phyloP scores from a whole-genome alignment of 768 basidiomycete species.

The Suillus subaureus region DNA sequence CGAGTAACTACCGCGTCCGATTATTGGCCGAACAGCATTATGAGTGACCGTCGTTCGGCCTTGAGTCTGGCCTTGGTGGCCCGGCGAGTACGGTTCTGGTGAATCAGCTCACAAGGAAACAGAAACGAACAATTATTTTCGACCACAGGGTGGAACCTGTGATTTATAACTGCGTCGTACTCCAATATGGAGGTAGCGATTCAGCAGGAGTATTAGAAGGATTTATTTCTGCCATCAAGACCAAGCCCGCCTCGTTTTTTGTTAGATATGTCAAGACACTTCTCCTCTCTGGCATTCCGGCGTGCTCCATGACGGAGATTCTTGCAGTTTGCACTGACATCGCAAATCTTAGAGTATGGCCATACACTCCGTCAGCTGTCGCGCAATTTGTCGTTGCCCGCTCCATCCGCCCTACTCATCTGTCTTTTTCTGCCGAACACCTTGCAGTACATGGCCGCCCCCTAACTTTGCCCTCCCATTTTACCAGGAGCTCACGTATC shows the following conservation, averaged over 20 bases:
- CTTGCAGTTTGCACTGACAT: neutral
- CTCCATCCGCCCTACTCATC: conserved; percentile 1
- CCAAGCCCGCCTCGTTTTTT: neutral
- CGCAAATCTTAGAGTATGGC: neutral
- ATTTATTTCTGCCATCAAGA: neutral
- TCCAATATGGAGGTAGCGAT: neutral
- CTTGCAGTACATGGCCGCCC: neutral
- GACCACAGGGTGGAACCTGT: neutral
- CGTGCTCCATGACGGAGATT: neutral
- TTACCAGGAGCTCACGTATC: conserved; percentile 3
- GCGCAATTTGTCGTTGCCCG: neutral
- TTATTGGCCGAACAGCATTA: neutral
- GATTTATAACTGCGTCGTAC: neutral
- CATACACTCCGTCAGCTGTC: neutral
- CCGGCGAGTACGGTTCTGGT: conserved; percentile 1
- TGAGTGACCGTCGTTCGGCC: neutral
- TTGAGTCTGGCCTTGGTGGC: conserved; percentile 1
- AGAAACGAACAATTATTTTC: neutral
- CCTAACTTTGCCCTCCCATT: conserved; percentile 4
- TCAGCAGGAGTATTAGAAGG: conserved; percentile 2
- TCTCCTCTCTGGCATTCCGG: neutral
- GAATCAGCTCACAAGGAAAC: neutral
- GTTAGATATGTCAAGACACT: conserved; percentile 2
- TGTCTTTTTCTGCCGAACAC: conserved; percentile 5
- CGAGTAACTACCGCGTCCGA: neutral